phyloP scores from a whole-genome alignment of 2,329 filamentous ascomycete genomes.

The Chaetomium strumarium region DNA sequence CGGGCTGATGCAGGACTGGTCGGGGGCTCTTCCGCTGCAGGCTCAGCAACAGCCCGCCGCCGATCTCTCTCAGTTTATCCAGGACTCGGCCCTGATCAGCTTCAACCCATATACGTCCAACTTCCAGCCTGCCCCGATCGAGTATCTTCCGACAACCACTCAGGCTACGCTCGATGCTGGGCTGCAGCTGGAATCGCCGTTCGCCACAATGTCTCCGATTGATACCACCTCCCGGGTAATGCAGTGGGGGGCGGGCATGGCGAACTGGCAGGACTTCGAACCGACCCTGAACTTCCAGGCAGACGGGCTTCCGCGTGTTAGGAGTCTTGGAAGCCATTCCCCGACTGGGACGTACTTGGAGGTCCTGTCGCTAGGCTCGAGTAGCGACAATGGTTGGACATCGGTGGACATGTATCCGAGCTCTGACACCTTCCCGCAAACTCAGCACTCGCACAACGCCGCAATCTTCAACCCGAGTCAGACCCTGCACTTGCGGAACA shows the following conservation, averaged over 20 bases:
- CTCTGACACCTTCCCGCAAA: slow-evolving; percentile 59
- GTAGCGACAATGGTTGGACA: slow-evolving; percentile 83
- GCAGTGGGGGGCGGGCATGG: slow-evolving; percentile 60
- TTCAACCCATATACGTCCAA: slow-evolving; percentile 47
- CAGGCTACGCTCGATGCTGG: slow-evolving; percentile 59
- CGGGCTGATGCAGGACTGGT: slow-evolving; percentile 54
- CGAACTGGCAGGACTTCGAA: slow-evolving; percentile 76
- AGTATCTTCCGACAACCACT: slow-evolving; percentile 56
- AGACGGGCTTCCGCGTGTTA: slow-evolving; percentile 39
- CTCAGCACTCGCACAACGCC: slow-evolving; percentile 47
- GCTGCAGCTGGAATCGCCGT: slow-evolving; percentile 57
- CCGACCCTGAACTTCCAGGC: slow-evolving; percentile 46
- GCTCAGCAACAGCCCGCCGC: slow-evolving; percentile 31
- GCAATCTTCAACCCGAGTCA: slow-evolving; percentile 90
- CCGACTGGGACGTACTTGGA: slow-evolving; percentile 78
- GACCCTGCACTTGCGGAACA: slow-evolving; percentile 79
- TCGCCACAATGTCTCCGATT: slow-evolving; percentile 51
- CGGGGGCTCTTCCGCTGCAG: slow-evolving; percentile 35
- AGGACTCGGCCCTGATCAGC: slow-evolving; percentile 51
- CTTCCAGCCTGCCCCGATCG: slow-evolving; percentile 52
- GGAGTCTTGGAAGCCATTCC: slow-evolving; percentile 54
- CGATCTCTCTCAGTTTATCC: slow-evolving; percentile 49
- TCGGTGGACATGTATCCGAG: slow-evolving; percentile 71
- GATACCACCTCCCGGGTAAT: slow-evolving; percentile 49
- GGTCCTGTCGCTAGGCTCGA: slow-evolving; percentile 73